These are phyloP conservation scores for Sungouiozyma ichnusensis DNA, from an alignment of 805 yeast genomes.

Conservation along the genomic window DNA sequence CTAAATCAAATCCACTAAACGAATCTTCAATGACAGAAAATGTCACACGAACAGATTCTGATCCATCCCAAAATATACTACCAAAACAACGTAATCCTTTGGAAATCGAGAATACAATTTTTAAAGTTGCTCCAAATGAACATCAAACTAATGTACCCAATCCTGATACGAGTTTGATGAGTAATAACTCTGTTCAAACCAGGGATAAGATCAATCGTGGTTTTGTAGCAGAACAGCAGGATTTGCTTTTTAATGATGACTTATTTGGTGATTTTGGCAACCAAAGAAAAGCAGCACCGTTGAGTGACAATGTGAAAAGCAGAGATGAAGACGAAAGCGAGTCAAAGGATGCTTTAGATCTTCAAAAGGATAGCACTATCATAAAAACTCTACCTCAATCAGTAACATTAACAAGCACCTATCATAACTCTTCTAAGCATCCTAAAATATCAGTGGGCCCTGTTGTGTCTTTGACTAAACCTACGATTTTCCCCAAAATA, in stretches of 20 bases:
- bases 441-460: too few relatives aligned
- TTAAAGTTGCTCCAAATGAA: not conserved
- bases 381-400: not conserved
- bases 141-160: not conserved
- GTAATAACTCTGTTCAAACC: conserved; percentile 1
- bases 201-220: conserved; percentile 4
- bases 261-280: conserved; percentile 20
- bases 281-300: not conserved
- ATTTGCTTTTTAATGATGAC: conserved; percentile 22
- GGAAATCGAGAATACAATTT: not conserved
- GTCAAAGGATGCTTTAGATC: not conserved
- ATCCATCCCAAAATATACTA: not conserved
- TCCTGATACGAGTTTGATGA: not conserved
- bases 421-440: too few relatives aligned
- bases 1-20: too few relatives aligned
- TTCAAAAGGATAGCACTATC: not conserved
- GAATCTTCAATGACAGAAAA: too few relatives aligned
- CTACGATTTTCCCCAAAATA: conserved; percentile 14
- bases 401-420: too few relatives aligned
- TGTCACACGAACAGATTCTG: not conserved
- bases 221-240: conserved; percentile 7
- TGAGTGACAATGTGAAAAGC: not conserved
- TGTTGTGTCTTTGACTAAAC: not conserved
- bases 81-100: not conserved
- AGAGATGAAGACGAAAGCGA: not conserved